These are phyloP conservation scores for Beauveria sp. DNA, from an alignment of 2,329 filamentous ascomycete genomes.

Conservation along the genomic window DNA sequence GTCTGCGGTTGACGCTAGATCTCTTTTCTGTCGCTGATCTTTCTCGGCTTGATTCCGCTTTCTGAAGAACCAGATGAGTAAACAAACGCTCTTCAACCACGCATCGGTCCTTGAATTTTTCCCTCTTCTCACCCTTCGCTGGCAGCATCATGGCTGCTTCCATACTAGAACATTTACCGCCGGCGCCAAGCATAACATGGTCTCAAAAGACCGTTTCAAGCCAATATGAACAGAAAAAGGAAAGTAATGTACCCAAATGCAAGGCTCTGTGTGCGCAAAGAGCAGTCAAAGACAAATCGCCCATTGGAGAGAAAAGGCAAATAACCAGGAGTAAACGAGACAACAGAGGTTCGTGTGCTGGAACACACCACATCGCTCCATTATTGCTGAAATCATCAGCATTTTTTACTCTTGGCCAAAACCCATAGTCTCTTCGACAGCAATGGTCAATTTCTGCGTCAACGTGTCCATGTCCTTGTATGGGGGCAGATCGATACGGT, in stretches of 20 bases:
- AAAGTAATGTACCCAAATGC: constrained; percentile 12
- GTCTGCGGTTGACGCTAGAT: background rate
- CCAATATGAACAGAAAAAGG: constrained; percentile 20
- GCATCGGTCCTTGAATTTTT: background rate
- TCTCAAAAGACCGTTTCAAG: constrained; percentile 10
- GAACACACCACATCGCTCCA: background rate
- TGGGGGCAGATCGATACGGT: constrained; percentile 86
- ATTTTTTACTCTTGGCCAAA: constrained; percentile 86
- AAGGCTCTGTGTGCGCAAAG: constrained; percentile 7
- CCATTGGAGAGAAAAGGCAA: background rate
- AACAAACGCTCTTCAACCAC: background rate
- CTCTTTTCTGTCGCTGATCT: background rate
- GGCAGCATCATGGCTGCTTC: constrained; percentile 3
- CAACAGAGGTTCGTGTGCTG: background rate
- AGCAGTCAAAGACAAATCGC: constrained; percentile 10
- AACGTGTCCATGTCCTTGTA: constrained; percentile 86
- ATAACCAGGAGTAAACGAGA: constrained; percentile 1
- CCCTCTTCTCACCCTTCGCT: background rate
- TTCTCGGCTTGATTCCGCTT: background rate
- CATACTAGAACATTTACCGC: constrained; percentile 10
- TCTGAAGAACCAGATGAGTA: background rate
- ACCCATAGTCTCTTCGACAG: constrained; percentile 96
- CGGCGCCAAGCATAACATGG: constrained; percentile 10
- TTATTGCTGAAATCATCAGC: background rate
- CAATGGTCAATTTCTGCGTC: constrained; percentile 86